A percentile compares a stretch with the other conserved stretches of the same genome.
phyloP scores from a whole-genome alignment of 2,329 filamentous ascomycete genomes.

The Aspergillus ochraceus region DNA sequence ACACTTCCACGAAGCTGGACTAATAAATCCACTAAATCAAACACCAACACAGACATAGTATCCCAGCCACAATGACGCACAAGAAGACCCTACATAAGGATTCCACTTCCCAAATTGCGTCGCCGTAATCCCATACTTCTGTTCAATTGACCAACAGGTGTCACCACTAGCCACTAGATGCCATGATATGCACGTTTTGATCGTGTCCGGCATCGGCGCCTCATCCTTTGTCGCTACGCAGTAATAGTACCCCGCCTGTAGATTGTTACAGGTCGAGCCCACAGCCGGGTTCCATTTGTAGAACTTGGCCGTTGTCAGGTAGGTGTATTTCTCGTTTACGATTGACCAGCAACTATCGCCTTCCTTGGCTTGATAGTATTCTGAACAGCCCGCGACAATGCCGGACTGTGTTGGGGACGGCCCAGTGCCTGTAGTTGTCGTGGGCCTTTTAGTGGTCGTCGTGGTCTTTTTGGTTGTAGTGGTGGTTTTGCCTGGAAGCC shows the following conservation, averaged over 20 bases:
- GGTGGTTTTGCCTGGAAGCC: too few relatives aligned
- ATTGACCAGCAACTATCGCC: constrained; percentile 17
- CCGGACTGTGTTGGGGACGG: constrained; percentile 18
- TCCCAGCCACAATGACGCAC: constrained; percentile 18
- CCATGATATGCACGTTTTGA: constrained; percentile 24
- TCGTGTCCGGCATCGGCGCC: constrained; percentile 11
- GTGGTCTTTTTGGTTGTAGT: too few relatives aligned
- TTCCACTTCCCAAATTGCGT: constrained; percentile 23
- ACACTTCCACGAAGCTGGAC: too few relatives aligned
- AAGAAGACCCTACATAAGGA: constrained; percentile 19
- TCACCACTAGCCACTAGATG: constrained; percentile 24
- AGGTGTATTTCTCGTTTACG: constrained; percentile 9
- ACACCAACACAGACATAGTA: constrained; percentile 25
- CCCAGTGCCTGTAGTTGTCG: constrained; percentile 3
- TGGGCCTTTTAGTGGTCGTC: not conserved
- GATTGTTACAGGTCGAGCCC: constrained; percentile 7
- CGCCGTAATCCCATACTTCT: constrained; percentile 15
- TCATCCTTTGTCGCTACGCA: constrained; percentile 8
- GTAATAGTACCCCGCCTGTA: constrained; percentile 10
- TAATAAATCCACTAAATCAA: not conserved
- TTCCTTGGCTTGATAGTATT: constrained; percentile 16
- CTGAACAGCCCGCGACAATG: constrained; percentile 11
- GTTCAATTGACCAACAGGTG: constrained; percentile 21
- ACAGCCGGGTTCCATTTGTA: constrained; percentile 17
- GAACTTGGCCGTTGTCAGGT: constrained; percentile 3